Conservation (phyloP, 257 asterid genomes). For the Eustoma russellianum region DNA sequence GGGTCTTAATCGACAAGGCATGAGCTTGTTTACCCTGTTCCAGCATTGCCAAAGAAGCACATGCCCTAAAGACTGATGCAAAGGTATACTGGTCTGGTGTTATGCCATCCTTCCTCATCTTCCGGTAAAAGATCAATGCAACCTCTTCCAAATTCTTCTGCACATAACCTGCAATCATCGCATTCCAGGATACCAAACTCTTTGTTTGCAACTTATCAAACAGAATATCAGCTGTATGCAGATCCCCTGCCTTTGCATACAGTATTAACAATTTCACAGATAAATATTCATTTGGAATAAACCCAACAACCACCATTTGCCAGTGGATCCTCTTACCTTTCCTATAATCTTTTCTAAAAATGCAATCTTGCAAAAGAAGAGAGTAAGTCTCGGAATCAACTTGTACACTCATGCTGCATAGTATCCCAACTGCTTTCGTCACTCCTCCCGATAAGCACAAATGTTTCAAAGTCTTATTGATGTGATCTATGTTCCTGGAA, state of each 20-base stretch:
- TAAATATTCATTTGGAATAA: slow-evolving; percentile 60
- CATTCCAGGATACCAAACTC: slow-evolving; percentile 72
- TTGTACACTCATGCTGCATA: slow-evolving; percentile 57
- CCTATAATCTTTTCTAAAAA: slow-evolving; percentile 53
- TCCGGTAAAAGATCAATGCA: slow-evolving; percentile 57
- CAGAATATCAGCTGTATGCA: slow-evolving; percentile 43
- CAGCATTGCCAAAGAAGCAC: slow-evolving; percentile 76
- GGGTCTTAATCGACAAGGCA: slow-evolving; percentile 56
- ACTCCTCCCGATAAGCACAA: slow-evolving; percentile 80
- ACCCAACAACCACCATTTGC: slow-evolving; percentile 74
- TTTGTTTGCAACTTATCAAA: slow-evolving; percentile 42
- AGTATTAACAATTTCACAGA: slow-evolving; percentile 67
- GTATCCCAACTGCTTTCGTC: slow-evolving; percentile 69
- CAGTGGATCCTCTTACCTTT: slow-evolving; percentile 78
- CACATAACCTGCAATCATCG: slow-evolving; percentile 76
- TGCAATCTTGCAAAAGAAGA: slow-evolving; percentile 86
- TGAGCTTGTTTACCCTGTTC: slow-evolving; percentile 91
- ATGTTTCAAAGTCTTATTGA: slow-evolving; percentile 66
- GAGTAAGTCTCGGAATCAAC: slow-evolving; percentile 51
- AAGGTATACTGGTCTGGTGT: slow-evolving; percentile 85
- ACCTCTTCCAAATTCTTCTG: slow-evolving; percentile 68
- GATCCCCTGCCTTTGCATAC: slow-evolving; percentile 75
- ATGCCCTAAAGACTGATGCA: slow-evolving; percentile 83
- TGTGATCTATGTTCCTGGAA: slow-evolving; percentile 25
- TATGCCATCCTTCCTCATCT: slow-evolving; percentile 56